These are phyloP conservation scores for Lathyrus aphaca DNA, from an alignment of 306 rosid species.

Conservation along the genomic window DNA sequence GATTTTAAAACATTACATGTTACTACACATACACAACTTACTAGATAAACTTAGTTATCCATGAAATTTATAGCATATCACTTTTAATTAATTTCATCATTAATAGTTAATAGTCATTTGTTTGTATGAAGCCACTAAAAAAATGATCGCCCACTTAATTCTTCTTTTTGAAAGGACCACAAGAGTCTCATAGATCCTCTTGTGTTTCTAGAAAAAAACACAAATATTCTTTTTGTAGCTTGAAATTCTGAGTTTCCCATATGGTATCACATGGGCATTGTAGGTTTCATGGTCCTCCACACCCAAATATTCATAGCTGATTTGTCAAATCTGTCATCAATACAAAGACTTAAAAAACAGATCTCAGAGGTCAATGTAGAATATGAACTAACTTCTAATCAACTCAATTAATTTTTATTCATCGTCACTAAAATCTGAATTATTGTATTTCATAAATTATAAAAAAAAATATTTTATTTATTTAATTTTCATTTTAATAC, in stretches of 20 bases:
- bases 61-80: not conserved
- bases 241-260: slow-evolving; percentile 44
- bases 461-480: too few species aligned
- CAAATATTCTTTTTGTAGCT: slow-evolving; percentile 35
- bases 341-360: too few species aligned
- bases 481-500: too few species aligned
- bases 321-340: not conserved
- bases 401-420: too few species aligned
- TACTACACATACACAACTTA: not conserved
- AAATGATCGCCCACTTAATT: not conserved
- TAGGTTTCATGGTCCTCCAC: slow-evolving; percentile 66
- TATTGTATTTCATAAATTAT: too few species aligned
- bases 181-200: slow-evolving; percentile 29
- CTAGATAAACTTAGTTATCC: not conserved
- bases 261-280: slow-evolving; percentile 71
- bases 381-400: too few species aligned
- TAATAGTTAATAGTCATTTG: not conserved
- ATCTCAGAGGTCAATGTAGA: too few species aligned
- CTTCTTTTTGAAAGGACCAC: slow-evolving; percentile 58
- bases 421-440: too few species aligned
- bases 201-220: slow-evolving; percentile 15
- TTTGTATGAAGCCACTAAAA: slow-evolving; percentile 38
- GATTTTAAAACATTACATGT: too few species aligned
- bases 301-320: not conserved
- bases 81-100: slow-evolving; percentile 8